Evolutionary conservation across 352 stramenopile genomes (phyloP).

Genomic region (Phytopythium ostracodes): DNA sequence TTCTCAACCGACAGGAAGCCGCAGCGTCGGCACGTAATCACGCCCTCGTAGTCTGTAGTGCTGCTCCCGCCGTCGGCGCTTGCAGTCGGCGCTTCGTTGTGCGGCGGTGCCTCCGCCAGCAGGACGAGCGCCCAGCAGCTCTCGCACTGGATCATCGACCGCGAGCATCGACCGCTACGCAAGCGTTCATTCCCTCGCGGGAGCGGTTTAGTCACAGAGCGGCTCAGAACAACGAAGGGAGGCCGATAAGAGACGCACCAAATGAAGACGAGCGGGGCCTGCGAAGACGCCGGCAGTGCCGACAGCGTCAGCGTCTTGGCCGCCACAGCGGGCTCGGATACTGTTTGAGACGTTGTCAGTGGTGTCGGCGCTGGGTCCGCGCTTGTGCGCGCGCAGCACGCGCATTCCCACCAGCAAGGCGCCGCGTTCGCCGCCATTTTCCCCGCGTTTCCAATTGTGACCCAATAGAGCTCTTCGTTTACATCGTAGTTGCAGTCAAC

Average conservation of each 20-base stretch:
- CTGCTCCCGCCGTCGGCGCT: background rate
- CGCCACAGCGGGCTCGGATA: background rate
- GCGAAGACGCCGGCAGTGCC: background rate
- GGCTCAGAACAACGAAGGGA: too few relatives aligned
- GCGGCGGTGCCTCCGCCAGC: background rate
- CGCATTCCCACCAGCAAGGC: background rate
- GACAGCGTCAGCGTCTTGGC: slow-evolving; percentile 1
- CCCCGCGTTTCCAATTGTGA: background rate
- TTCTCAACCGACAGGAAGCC: slow-evolving; percentile 1
- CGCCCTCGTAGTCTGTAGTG: background rate
- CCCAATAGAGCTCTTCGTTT: background rate
- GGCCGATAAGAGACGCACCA: background rate
- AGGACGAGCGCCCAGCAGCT: slow-evolving; percentile 4
- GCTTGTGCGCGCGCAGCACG: background rate
- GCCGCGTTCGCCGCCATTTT: background rate
- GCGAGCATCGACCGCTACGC: background rate
- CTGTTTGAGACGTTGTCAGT: background rate
- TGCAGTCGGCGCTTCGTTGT: too few relatives aligned
- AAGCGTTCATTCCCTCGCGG: too few relatives aligned
- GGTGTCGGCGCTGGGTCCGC: background rate
- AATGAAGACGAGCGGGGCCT: slow-evolving; percentile 5
- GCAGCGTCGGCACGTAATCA: slow-evolving; percentile 2
- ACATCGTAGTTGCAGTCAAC: background rate
- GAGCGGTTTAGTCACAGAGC: too few relatives aligned
- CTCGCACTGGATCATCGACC: slow-evolving; percentile 1